Evolutionary conservation across 495 filamentous ascomycete species (phyloP).

Genomic region (Cercophora scortea): DNA sequence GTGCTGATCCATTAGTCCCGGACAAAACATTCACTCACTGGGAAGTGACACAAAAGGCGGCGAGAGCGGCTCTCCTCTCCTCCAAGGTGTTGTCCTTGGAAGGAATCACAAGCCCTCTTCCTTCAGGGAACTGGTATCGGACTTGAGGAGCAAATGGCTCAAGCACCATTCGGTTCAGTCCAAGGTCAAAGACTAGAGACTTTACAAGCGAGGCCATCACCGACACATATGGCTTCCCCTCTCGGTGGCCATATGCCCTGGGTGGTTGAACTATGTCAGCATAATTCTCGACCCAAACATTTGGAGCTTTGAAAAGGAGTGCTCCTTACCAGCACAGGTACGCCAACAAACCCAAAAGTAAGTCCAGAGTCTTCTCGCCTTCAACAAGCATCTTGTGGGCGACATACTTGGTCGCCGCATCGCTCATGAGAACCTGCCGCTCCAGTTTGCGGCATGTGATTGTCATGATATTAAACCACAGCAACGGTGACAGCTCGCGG

Average conservation of each 20-base stretch:
- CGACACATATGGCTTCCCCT: slow-evolving; percentile 29
- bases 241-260: slow-evolving; percentile 10
- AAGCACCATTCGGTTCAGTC: slow-evolving; percentile 41
- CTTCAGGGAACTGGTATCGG: background rate
- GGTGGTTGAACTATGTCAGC: background rate
- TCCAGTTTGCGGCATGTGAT: slow-evolving; percentile 14
- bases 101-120: slow-evolving; percentile 6
- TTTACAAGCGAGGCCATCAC: slow-evolving; percentile 42
- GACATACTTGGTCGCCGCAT: slow-evolving; percentile 31
- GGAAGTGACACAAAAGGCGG: slow-evolving; percentile 45
- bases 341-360: slow-evolving; percentile 47
- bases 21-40: slow-evolving; percentile 23
- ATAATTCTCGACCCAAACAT: background rate
- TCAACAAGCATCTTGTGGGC: slow-evolving; percentile 43
- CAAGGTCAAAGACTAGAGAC: slow-evolving; percentile 45
- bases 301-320: background rate
- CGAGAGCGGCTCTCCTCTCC: slow-evolving; percentile 46
- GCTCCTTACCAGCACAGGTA: slow-evolving; percentile 35
- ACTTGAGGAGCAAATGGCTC: slow-evolving; percentile 10
- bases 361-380: slow-evolving; percentile 42
- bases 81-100: slow-evolving; percentile 35
- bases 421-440: slow-evolving; percentile 15
- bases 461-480: slow-evolving; percentile 50
- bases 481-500: slow-evolving; percentile 37
- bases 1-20: too few relatives aligned